These are phyloP conservation scores for Syzygium aqueum DNA, from an alignment of 345 rosid species.

Conservation along the genomic window DNA sequence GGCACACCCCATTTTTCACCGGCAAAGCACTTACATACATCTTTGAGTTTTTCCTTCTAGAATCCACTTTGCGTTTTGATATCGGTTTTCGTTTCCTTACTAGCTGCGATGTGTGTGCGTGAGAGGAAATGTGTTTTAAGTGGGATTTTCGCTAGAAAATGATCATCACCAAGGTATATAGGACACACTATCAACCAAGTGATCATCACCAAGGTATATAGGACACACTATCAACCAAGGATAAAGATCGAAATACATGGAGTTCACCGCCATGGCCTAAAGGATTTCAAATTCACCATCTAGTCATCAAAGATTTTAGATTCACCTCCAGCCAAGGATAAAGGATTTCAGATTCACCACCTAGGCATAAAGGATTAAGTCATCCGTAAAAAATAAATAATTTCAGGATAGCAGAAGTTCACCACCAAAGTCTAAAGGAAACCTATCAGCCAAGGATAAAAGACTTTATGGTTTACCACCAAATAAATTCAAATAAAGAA, in stretches of 20 bases:
- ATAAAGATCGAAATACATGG: accelerated
- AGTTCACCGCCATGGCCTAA: background rate
- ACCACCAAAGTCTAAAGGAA: background rate
- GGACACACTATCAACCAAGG: background rate
- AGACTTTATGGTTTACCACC: background rate
- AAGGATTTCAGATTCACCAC: background rate
- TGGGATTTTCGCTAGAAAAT: background rate
- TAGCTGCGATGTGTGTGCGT: background rate
- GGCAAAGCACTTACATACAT: background rate
- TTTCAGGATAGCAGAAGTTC: background rate
- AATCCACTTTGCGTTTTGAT: background rate
- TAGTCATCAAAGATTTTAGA: background rate
- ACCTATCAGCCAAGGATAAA: background rate
- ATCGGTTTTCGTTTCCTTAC: background rate
- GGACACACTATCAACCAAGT: background rate
- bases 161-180: background rate
- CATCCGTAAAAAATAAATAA: background rate
- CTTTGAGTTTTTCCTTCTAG: background rate
- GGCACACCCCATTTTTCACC: background rate
- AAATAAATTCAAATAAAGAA: background rate
- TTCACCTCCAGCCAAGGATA: background rate
- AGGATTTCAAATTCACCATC: background rate
- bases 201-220: background rate
- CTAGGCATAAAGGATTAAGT: background rate
- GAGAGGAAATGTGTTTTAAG: background rate